Evolutionary conservation across 495 filamentous ascomycete species (phyloP).

Genomic region (Penicillium manginii): DNA sequence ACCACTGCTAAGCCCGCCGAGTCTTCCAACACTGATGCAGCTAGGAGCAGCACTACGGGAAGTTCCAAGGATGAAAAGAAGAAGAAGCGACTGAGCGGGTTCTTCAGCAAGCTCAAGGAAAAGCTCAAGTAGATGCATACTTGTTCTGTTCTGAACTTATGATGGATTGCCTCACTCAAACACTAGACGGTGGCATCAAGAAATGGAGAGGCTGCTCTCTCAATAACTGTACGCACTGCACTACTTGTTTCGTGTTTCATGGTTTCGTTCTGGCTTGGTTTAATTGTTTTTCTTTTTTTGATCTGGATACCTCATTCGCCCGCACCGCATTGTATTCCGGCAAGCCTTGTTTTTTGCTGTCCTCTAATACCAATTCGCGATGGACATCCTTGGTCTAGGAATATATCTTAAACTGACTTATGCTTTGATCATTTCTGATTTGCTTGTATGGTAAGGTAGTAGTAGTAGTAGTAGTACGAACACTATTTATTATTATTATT

Average conservation of each 20-base stretch:
- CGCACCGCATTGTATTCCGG: slow-evolving; percentile 32
- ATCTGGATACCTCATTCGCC: slow-evolving; percentile 38
- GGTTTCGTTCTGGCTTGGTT: slow-evolving; percentile 12
- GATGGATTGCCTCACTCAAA: slow-evolving; percentile 8
- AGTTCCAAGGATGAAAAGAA: slow-evolving; percentile 50
- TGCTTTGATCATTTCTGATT: neutral
- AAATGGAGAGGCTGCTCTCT: slow-evolving; percentile 2
- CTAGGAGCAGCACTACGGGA: slow-evolving; percentile 21
- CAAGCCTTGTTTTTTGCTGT: slow-evolving; percentile 16
- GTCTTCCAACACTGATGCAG: slow-evolving; percentile 1
- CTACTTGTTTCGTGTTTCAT: neutral
- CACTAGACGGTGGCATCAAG: neutral
- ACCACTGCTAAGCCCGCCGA: slow-evolving; percentile 38
- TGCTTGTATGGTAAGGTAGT: too few relatives aligned
- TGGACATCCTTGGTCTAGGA: slow-evolving; percentile 8
- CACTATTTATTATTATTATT: too few relatives aligned
- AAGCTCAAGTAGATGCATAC: slow-evolving; percentile 45
- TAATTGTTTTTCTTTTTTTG: slow-evolving; percentile 8
- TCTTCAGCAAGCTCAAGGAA: slow-evolving; percentile 55
- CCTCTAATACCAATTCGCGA: slow-evolving; percentile 20
- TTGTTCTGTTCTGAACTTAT: slow-evolving; percentile 1
- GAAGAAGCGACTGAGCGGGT: slow-evolving; percentile 48
- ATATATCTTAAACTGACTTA: slow-evolving; percentile 1
- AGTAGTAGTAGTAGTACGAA: too few relatives aligned
- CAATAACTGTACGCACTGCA: neutral